Evolutionary conservation across 352 stramenopile genomes (phyloP).

Genomic region (Phytophthora vignae): DNA sequence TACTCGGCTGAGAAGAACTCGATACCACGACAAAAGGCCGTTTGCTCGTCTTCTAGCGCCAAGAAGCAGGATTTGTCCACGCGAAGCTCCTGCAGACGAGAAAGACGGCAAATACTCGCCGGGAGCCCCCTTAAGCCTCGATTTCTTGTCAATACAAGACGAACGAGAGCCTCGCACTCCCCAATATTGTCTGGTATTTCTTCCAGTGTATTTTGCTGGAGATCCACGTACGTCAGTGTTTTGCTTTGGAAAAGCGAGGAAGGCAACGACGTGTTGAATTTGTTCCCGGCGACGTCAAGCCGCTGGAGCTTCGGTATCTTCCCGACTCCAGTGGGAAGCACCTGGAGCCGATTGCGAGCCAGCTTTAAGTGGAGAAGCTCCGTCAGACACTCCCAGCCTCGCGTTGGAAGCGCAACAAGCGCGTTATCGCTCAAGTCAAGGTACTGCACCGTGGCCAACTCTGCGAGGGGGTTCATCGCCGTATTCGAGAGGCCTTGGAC

Average conservation of each 20-base stretch:
- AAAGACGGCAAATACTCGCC: constrained; percentile 28
- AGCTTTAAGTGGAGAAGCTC: constrained; percentile 55
- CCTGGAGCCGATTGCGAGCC: constrained; percentile 49
- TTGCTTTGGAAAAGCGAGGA: constrained; percentile 28
- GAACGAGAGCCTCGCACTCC: constrained; percentile 36
- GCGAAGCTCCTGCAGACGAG: constrained; percentile 41
- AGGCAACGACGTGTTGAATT: constrained; percentile 41
- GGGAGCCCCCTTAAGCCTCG: constrained; percentile 38
- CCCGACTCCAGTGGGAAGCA: constrained; percentile 35
- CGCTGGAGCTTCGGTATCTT: constrained; percentile 35
- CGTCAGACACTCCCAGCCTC: constrained; percentile 39
- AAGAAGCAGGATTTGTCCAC: constrained; percentile 67
- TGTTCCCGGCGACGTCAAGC: constrained; percentile 61
- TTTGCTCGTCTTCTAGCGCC: constrained; percentile 37
- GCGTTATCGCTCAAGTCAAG: constrained; percentile 62
- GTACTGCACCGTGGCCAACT: constrained; percentile 37
- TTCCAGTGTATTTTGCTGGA: constrained; percentile 43
- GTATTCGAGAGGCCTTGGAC: background rate
- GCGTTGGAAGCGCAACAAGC: constrained; percentile 34
- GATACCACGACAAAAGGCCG: constrained; percentile 51
- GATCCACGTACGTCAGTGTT: constrained; percentile 40
- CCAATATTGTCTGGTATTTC: constrained; percentile 42
- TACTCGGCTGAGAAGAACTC: constrained; percentile 52
- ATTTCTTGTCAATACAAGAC: constrained; percentile 53
- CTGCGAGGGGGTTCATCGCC: constrained; percentile 34